Conservation (phyloP, 345 rosid species). For the Camelina hispida region DNA sequence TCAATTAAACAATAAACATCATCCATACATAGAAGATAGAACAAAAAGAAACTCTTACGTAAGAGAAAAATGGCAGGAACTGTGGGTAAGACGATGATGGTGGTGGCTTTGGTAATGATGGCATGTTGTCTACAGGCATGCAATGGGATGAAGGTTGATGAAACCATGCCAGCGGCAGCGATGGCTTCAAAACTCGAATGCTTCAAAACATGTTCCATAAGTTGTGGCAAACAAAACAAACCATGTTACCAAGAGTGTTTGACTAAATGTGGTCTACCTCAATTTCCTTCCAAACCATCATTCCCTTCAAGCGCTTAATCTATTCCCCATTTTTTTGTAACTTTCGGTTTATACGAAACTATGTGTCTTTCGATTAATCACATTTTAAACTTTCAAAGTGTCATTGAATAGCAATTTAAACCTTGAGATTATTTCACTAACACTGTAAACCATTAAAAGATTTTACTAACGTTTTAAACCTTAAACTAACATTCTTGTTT, state of each 20-base stretch:
- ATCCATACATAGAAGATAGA: neutral
- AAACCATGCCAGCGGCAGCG: neutral
- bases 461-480: too few relatives aligned
- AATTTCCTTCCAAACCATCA: neutral
- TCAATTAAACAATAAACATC: slow-evolving; percentile 12
- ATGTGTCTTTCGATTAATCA: too few relatives aligned
- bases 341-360: too few relatives aligned
- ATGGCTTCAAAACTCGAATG: slow-evolving; percentile 6
- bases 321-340: too few relatives aligned
- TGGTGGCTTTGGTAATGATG: slow-evolving; percentile 31
- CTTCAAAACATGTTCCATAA: slow-evolving; percentile 36
- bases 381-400: too few relatives aligned
- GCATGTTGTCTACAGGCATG: slow-evolving; percentile 36
- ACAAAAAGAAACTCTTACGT: neutral
- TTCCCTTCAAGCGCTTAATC: neutral
- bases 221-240: slow-evolving; percentile 38
- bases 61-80: slow-evolving; percentile 35
- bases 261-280: slow-evolving; percentile 37
- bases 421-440: too few relatives aligned
- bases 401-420: too few relatives aligned
- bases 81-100: slow-evolving; percentile 22
- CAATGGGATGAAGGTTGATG: slow-evolving; percentile 20
- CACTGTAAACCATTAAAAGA: too few relatives aligned
- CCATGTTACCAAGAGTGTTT: slow-evolving; percentile 37
- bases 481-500: too few relatives aligned